Evolutionary conservation across 1,284 basidiomycete species (phyloP).

Genomic region (Fistulinella cinereoalba): DNA sequence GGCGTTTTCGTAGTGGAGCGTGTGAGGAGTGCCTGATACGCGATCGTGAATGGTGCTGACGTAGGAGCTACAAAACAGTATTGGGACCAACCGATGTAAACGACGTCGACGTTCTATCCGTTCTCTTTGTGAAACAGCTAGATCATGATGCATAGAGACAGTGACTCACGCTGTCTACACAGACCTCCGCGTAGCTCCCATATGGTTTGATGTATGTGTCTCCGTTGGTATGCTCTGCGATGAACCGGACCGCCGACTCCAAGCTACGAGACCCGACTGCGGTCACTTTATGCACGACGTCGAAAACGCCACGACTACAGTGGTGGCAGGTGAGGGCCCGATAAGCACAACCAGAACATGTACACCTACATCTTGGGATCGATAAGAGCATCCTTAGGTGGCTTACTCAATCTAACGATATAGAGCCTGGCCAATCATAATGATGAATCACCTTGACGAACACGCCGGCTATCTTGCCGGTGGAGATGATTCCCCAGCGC

Average conservation of each 20-base stretch:
- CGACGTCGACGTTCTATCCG: slow-evolving; percentile 67
- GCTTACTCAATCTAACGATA: neutral
- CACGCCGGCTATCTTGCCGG: slow-evolving; percentile 44
- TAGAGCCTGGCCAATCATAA: no score
- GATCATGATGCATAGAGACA: neutral
- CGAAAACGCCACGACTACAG: slow-evolving; percentile 63
- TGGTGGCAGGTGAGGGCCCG: slow-evolving; percentile 1
- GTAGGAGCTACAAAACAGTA: slow-evolving; percentile 5
- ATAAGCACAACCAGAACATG: neutral
- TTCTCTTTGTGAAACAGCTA: slow-evolving; percentile 7
- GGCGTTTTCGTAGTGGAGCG: slow-evolving; percentile 78
- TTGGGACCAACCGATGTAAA: slow-evolving; percentile 68
- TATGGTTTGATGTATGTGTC: slow-evolving; percentile 62
- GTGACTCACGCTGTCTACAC: slow-evolving; percentile 57
- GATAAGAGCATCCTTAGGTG: slow-evolving; percentile 26
- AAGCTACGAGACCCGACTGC: slow-evolving; percentile 80
- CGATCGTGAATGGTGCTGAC: slow-evolving; percentile 7
- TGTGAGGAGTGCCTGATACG: slow-evolving; percentile 76
- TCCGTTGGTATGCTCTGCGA: slow-evolving; percentile 49
- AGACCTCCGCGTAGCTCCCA: slow-evolving; percentile 78
- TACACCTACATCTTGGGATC: slow-evolving; percentile 47
- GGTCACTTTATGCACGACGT: slow-evolving; percentile 73
- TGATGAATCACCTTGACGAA: slow-evolving; percentile 42
- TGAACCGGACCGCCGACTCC: slow-evolving; percentile 71
- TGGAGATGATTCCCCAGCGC: slow-evolving; percentile 58